Base-by-base conservation (phyloP, 1,284 basidiomycete species). In the Fomitopsis palustris region DNA sequence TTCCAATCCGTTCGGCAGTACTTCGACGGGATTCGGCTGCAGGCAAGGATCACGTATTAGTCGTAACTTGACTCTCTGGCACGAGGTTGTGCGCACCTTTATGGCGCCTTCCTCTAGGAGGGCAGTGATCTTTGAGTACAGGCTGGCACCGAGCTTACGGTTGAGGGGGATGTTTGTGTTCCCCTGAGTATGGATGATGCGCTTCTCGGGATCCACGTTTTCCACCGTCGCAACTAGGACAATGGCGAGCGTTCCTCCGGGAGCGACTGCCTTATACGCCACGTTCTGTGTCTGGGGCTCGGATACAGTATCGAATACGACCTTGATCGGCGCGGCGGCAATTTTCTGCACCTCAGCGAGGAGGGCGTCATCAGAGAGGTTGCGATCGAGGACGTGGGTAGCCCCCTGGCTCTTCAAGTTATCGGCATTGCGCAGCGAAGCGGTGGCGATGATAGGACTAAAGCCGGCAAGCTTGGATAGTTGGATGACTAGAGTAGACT, bases 1-100 rank as follows among this genome's bases (percentile, higher is more conserved):
- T 2, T 63, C 63, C 12, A 86, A 68, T 5, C 84, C 83, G 37
- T 72, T 69, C 0, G 77, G 72, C 3, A 86, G 65, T 10, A 81
- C 68, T 63, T 82, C 77, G 1, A 75, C 63, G 2, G 39, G 61
- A 54, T 65, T 67, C 23, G 67, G 67, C 67, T 69, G 19, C 49
- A 10, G n/a, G 33, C 4, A 4, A 37, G 9, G 3, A 19, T 4
- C 14, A 9, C 6, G n/a, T 10, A 52, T 19, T 10, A 37, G 29
- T 16, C 23, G 21, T 27, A 7, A 29, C 4, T 23, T 7, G 19
- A 45, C 16, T 12, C 35, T 37, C 2, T 21, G 4, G 5, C 55
- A 17, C 23, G 17, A n/a, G n/a, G 14, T 47, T 17, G 16, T 0
- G 21, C 61, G 2, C n/a, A 67, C 66, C 61, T 63, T 62, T 21